Base-by-base conservation (phyloP, 2,329 filamentous ascomycete species). In the Colletotrichum spaethianum region DNA sequence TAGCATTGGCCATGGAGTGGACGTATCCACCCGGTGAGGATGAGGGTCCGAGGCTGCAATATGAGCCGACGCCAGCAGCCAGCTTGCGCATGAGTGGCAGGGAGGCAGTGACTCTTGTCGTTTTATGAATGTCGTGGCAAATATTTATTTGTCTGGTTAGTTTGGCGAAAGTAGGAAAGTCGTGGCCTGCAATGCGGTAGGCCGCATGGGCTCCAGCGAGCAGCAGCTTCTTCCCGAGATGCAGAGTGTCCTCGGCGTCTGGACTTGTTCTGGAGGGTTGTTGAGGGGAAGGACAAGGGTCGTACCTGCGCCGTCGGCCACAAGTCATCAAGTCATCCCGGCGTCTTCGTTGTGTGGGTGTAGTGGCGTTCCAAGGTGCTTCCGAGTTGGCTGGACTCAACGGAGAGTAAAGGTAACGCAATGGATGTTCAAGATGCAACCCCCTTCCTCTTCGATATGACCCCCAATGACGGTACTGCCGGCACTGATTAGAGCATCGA, bases 11-110 rank as follows among this genome's bases (percentile, higher is more conserved):
- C 55, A 55, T 60, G 60, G 52, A 70, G 70, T 72, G 60, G 53
- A 60, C 56, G 56, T 70, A 72, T 63, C 70, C 70, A 64, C 55
- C 65, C 70, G 70, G 60, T 72, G 52, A 70, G 65, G 28, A 48
- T n/a, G 64, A 31, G 31, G 7, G 46, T 63, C 59, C 31, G 44
- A 26, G 59, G 40, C 56, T 52, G 40, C 38, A 23, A 40, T 40
- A 23, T 59, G 46, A 26, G 26, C 14, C 36, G 55, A 50, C 50
- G 57, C n/a, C 42, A 50, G 31, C 42, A 20, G 50, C 18, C 28
- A 44, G 36, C 36, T 44, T 57, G 42, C 28, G 53, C 36, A 46
- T 18, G 33, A 42, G 33, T 20, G 38, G 26, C 23, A 33, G 56
- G 53, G 31, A 63, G 33, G 40, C 26, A 28, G 40, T 59, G 26